Conservation (phyloP, 805 yeast genomes). For the Candida ipomoeae region DNA sequence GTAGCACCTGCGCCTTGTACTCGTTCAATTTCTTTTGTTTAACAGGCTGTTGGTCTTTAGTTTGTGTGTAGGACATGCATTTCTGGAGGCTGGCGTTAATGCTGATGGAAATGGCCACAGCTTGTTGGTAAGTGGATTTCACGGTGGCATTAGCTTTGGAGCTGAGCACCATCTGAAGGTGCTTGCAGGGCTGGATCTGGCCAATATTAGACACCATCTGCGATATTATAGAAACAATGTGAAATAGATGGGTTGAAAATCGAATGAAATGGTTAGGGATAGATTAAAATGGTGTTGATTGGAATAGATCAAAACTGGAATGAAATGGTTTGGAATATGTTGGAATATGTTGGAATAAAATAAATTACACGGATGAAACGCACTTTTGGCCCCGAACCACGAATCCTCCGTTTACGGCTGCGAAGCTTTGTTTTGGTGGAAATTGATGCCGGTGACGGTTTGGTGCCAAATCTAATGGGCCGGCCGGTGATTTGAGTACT, state of each 20-base stretch:
- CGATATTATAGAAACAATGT: neutral
- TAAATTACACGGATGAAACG: too few species aligned
- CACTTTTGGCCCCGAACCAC: neutral
- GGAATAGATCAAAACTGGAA: too few species aligned
- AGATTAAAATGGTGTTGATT: too few species aligned
- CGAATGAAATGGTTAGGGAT: too few species aligned
- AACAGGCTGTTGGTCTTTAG: conserved; percentile 36
- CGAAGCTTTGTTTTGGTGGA: neutral
- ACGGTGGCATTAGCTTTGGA: conserved; percentile 49
- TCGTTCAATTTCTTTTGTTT: conserved; percentile 36
- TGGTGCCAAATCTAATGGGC: neutral
- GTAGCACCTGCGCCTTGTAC: conserved; percentile 41
- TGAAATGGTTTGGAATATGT: too few species aligned
- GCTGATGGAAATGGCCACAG: conserved; percentile 43
- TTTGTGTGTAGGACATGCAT: conserved; percentile 23
- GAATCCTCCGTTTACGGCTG: neutral
- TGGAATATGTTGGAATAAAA: too few species aligned
- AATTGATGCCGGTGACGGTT: neutral
- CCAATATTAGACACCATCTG: conserved; percentile 16
- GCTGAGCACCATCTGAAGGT: conserved; percentile 43
- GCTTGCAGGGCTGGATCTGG: conserved; percentile 45
- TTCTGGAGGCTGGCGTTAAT: conserved; percentile 20
- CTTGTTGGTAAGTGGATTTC: conserved; percentile 47
- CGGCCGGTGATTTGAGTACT: conserved; percentile 2
- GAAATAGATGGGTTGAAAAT: neutral